phyloP scores from a whole-genome alignment of 108 stramenopile species.

The Cylindrotheca closterium region DNA sequence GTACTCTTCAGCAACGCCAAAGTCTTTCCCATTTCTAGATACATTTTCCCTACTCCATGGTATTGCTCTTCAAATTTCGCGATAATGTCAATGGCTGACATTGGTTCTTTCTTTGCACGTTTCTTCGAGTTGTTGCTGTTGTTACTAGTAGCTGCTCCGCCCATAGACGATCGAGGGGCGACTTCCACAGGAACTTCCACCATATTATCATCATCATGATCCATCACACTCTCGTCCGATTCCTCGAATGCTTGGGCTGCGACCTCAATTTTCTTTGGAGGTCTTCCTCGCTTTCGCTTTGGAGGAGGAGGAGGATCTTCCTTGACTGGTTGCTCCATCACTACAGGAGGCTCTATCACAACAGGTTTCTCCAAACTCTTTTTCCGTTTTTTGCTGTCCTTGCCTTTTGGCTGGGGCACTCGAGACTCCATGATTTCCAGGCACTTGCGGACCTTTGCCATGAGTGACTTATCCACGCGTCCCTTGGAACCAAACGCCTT shows the following conservation, averaged over 20 bases:
- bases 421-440: slow-evolving; percentile 30
- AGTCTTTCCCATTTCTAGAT: slow-evolving; percentile 24
- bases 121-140: background rate
- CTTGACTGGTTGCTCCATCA: background rate
- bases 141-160: background rate
- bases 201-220: slow-evolving; percentile 17
- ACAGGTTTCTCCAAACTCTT: background rate
- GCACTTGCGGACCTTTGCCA: slow-evolving; percentile 15
- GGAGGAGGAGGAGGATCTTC: background rate
- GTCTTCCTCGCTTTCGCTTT: slow-evolving; percentile 27
- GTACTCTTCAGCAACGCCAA: slow-evolving; percentile 21
- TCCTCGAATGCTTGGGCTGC: background rate
- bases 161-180: no score
- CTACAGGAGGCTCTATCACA: background rate
- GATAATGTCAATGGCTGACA: no score
- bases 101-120: background rate
- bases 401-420: slow-evolving; percentile 12
- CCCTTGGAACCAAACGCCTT: slow-evolving; percentile 11
- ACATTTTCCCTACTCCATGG: slow-evolving; percentile 29
- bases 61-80: slow-evolving; percentile 32
- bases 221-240: background rate
- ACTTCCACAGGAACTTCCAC: no score
- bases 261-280: slow-evolving; percentile 16
- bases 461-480: slow-evolving; percentile 1
- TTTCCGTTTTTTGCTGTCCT: slow-evolving; percentile 3